Conservation (phyloP, 257 asterid species). For the Echium plantagineum region DNA sequence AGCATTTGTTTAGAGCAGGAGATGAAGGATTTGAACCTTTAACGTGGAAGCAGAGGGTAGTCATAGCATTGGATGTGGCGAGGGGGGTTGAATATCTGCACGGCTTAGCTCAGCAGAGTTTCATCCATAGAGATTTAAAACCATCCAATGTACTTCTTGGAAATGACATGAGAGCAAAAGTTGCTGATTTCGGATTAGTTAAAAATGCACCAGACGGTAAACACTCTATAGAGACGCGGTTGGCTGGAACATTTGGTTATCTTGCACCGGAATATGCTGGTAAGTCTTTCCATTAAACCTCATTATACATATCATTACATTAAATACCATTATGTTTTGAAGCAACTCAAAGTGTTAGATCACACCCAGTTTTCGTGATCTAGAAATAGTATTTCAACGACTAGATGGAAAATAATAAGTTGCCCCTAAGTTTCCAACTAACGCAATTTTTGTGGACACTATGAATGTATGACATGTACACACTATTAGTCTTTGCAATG, state of each 20-base stretch:
- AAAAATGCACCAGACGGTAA: constrained; percentile 55
- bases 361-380: too few relatives aligned
- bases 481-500: background rate
- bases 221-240: constrained; percentile 48
- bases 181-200: constrained; percentile 90
- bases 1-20: constrained; percentile 41
- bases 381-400: too few relatives aligned
- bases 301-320: background rate
- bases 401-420: too few relatives aligned
- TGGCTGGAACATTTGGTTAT: constrained; percentile 95
- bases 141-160: constrained; percentile 80
- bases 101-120: constrained; percentile 64
- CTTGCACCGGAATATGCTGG: constrained; percentile 96
- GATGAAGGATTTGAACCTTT: constrained; percentile 29
- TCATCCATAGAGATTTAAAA: constrained; percentile 86
- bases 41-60: constrained; percentile 61
- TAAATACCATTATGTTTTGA: background rate
- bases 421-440: too few relatives aligned
- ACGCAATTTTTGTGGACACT: too few relatives aligned
- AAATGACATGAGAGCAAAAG: constrained; percentile 84
- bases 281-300: constrained; percentile 14
- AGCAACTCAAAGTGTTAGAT: too few relatives aligned
- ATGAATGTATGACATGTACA: too few relatives aligned
- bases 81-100: constrained; percentile 90
- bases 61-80: constrained; percentile 76